Base-by-base conservation (phyloP, 2,329 filamentous ascomycete species). In the Fusarium sublunatum region DNA sequence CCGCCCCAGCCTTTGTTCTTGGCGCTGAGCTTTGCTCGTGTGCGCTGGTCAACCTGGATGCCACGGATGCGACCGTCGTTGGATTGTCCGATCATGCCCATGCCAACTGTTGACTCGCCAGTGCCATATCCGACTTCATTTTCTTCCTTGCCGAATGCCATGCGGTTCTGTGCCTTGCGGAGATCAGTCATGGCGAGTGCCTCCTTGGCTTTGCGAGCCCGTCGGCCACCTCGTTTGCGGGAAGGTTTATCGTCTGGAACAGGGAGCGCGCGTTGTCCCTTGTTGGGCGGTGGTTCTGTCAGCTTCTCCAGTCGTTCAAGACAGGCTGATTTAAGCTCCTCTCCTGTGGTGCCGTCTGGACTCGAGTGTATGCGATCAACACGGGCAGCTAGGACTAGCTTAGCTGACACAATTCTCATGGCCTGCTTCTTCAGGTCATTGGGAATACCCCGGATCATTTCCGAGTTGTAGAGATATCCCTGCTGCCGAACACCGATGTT, bases 1-100 rank as follows among this genome's bases (percentile, higher is more conserved):
- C 84, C 88, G 52, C 93, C 94, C 95, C 95, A 99, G 25, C 95
- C 95, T 71, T 96, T 93, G 78, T 94, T 96, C 80, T 96, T 97
- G 75, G 93, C 93, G 73, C 91, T 92, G 39, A 99, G 86, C 76
- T 96, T 97, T 40, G 95, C 95, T 54, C 92, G 88, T 5, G 95
- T 99, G 57, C 94, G 89, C 74, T 95, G 91, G 75, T 99, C 95
- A 72, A 99, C 90, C 77, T 97, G 93, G 46, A 91, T 84, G 31
- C 88, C 89, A 54, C 95, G 91, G 62, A 99, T 91, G 11, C 91
- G 88, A n/a, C 95, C 95, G 64, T 93, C 92, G 73, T 93, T 91
- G 64, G 88, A 82, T 71, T 92, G 89, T 1, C 95, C 95, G 63
- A 99, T 93, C 95, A 98, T 98, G 53, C 95, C 95, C 75, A 99